These are phyloP conservation scores for Xerocomellus amylosporus DNA, from an alignment of 768 basidiomycete genomes.

Conservation along the genomic window DNA sequence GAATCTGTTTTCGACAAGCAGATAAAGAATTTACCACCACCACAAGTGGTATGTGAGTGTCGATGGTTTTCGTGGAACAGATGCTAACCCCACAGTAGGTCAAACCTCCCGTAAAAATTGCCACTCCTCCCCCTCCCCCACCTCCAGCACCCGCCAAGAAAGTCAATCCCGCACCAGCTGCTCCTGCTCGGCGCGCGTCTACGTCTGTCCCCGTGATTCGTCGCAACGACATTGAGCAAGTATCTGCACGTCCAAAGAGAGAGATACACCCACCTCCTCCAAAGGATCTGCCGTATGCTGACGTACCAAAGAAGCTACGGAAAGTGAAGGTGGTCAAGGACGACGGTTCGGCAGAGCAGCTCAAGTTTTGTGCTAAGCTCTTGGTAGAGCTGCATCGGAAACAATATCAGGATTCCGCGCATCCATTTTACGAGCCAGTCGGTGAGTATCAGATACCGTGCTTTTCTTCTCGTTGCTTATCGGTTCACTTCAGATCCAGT, in stretches of 20 bases:
- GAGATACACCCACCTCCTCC: slow-evolving; percentile 96
- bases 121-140: slow-evolving; percentile 40
- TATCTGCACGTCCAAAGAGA: slow-evolving; percentile 82
- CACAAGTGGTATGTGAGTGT: slow-evolving; percentile 62
- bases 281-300: slow-evolving; percentile 84
- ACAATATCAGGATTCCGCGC: slow-evolving; percentile 67
- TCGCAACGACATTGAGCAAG: slow-evolving; percentile 61
- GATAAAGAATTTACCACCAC: slow-evolving; percentile 76
- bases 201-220: slow-evolving; percentile 81
- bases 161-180: slow-evolving; percentile 33
- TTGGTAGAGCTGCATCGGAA: slow-evolving; percentile 75
- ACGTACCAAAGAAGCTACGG: slow-evolving; percentile 66
- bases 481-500: slow-evolving; percentile 56
- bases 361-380: slow-evolving; percentile 77
- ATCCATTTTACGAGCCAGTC: slow-evolving; percentile 92
- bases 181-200: slow-evolving; percentile 65
- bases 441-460: slow-evolving; percentile 53
- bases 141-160: slow-evolving; percentile 37
- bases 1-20: slow-evolving; percentile 87
- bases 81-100: slow-evolving; percentile 27
- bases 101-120: slow-evolving; percentile 45
- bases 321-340: slow-evolving; percentile 59
- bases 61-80: slow-evolving; percentile 12
- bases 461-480: not conserved
- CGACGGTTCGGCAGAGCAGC: slow-evolving; percentile 74